Evolutionary conservation across 176 grass and related monocot genomes (phyloP).

Genomic region (Zea luxurians): DNA sequence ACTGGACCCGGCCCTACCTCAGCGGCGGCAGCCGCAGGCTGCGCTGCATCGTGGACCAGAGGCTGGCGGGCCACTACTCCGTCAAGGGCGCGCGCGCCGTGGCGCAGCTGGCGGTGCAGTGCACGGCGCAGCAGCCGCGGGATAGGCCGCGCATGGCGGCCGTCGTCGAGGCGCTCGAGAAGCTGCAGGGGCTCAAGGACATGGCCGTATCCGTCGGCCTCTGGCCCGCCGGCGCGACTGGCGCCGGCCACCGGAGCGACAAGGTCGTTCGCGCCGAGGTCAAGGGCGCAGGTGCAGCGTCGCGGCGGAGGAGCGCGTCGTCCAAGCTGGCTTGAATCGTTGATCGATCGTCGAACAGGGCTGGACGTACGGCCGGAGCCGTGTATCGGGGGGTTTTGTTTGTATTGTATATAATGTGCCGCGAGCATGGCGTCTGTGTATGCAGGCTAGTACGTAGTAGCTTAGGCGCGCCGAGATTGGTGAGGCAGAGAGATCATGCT

Average conservation of each 20-base stretch:
- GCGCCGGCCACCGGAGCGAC: conserved; percentile 58
- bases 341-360: too few relatives aligned
- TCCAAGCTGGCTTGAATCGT: conserved; percentile 41
- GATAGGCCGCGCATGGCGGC: conserved; percentile 62
- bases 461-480: too few relatives aligned
- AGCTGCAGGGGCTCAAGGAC: conserved; percentile 71
- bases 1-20: conserved; percentile 74
- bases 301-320: conserved; percentile 48
- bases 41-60: conserved; percentile 74
- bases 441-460: too few relatives aligned
- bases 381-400: too few relatives aligned
- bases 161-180: conserved; percentile 61
- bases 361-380: too few relatives aligned
- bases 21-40: conserved; percentile 63
- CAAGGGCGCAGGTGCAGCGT: conserved; percentile 22
- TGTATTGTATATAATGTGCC: too few relatives aligned
- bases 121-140: conserved; percentile 70
- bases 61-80: conserved; percentile 67
- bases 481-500: too few relatives aligned
- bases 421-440: too few relatives aligned
- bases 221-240: conserved; percentile 44
- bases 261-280: conserved; percentile 59
- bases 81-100: conserved; percentile 69
- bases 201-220: conserved; percentile 74
- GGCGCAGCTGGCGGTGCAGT: conserved; percentile 60